Evolutionary conservation across 2,329 filamentous ascomycete genomes (phyloP).

Genomic region (Trichoderma citrinoviride): DNA sequence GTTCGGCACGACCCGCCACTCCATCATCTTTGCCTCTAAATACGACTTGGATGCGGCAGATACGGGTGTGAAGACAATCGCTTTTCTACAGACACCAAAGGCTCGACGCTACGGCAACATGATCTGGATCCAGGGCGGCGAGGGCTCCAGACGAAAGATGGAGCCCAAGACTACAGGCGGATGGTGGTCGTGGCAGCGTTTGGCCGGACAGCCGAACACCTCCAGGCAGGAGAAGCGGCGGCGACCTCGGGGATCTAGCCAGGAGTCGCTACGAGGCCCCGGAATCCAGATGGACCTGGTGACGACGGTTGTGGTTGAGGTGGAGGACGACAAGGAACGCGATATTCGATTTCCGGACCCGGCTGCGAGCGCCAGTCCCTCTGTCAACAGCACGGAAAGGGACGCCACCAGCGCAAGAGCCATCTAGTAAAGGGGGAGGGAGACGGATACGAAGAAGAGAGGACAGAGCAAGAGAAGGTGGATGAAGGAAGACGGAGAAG

Average conservation of each 20-base stretch:
- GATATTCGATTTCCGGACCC: constrained; percentile 30
- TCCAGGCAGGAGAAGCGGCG: constrained; percentile 15
- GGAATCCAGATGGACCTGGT: constrained; percentile 46
- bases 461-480: background rate
- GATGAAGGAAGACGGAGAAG: background rate
- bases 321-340: constrained; percentile 31
- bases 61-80: constrained; percentile 51
- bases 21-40: constrained; percentile 49
- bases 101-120: constrained; percentile 43
- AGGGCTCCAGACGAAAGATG: background rate
- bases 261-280: constrained; percentile 36
- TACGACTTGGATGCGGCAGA: constrained; percentile 41
- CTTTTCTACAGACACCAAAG: constrained; percentile 45
- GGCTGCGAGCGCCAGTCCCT: constrained; percentile 28
- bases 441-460: background rate
- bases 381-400: constrained; percentile 32
- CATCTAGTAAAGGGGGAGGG: background rate
- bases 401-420: constrained; percentile 20
- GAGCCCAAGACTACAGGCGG: constrained; percentile 24
- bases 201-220: constrained; percentile 18
- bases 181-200: constrained; percentile 32
- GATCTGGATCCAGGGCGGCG: constrained; percentile 38
- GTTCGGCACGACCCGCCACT: constrained; percentile 51
- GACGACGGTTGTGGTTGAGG: constrained; percentile 43
- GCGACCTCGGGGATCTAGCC: constrained; percentile 30